Conservation (phyloP, 2,329 filamentous ascomycete genomes). For the Dactylellina leptospora region DNA sequence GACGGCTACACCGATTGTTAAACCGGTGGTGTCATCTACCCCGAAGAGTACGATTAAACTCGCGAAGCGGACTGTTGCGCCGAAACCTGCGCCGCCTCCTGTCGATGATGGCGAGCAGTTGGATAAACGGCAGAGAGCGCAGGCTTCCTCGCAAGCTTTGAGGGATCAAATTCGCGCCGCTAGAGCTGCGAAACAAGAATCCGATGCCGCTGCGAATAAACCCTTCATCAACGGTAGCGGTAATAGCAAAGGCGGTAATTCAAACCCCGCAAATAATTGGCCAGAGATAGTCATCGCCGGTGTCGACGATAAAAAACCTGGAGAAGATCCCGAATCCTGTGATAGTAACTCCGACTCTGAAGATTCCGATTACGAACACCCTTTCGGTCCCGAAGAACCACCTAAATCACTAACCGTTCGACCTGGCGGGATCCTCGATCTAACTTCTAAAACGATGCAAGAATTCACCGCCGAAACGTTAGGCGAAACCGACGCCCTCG, state of each 20-base stretch:
- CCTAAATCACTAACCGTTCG: slow-evolving; percentile 63
- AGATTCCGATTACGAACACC: slow-evolving; percentile 52
- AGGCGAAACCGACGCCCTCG: slow-evolving; percentile 62
- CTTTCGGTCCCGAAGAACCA: slow-evolving; percentile 18
- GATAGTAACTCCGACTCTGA: slow-evolving; percentile 2
- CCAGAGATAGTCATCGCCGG: slow-evolving; percentile 62
- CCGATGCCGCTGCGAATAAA: slow-evolving; percentile 60
- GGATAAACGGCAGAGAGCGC: slow-evolving; percentile 45
- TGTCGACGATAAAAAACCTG: slow-evolving; percentile 55
- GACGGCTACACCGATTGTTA: slow-evolving; percentile 1
- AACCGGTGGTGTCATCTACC: slow-evolving; percentile 13
- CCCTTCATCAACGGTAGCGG: slow-evolving; percentile 69
- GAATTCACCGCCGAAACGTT: slow-evolving; percentile 64
- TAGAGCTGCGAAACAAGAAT: slow-evolving; percentile 73
- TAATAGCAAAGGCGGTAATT: slow-evolving; percentile 70
- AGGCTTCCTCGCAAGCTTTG: slow-evolving; percentile 64
- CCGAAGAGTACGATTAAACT: slow-evolving; percentile 46
- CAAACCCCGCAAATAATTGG: slow-evolving; percentile 68
- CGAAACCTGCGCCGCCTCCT: neutral
- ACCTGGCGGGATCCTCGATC: slow-evolving; percentile 72
- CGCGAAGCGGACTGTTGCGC: slow-evolving; percentile 1
- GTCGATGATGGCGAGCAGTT: slow-evolving; percentile 6
- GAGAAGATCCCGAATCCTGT: slow-evolving; percentile 18
- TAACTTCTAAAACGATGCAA: slow-evolving; percentile 72
- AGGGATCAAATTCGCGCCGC: slow-evolving; percentile 93